Conservation (phyloP, 345 rosid species). For the Excoecaria cochinchinensis region DNA sequence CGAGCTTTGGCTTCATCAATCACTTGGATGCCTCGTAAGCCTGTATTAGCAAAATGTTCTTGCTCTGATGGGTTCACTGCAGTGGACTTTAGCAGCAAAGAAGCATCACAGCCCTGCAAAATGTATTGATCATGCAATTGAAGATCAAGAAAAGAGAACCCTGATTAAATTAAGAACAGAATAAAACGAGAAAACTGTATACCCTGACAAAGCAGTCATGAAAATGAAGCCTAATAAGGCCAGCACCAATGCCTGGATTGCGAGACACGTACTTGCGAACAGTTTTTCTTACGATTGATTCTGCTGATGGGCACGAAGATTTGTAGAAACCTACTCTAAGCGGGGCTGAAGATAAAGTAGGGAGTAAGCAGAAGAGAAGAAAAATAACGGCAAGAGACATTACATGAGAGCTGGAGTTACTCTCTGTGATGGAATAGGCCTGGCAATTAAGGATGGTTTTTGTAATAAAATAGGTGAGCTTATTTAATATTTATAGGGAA, state of each 20-base stretch:
- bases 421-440: too few species aligned
- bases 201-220: conserved; percentile 5
- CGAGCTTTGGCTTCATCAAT: conserved; percentile 3
- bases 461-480: too few species aligned
- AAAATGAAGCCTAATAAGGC: conserved; percentile 1
- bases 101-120: conserved; percentile 1
- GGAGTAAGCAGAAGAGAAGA: too few species aligned
- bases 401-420: too few species aligned
- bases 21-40: not conserved
- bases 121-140: too few species aligned
- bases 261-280: not conserved
- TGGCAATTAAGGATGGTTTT: too few species aligned
- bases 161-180: too few species aligned
- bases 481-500: too few species aligned
- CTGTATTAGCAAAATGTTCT: not conserved
- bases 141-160: too few species aligned
- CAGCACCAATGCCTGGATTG: not conserved
- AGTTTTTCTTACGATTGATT: not conserved
- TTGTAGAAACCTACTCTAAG: not conserved
- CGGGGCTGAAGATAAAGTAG: not conserved
- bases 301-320: not conserved
- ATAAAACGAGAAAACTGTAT: not conserved
- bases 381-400: too few species aligned
- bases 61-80: not conserved
- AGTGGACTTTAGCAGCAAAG: not conserved